Percentiles rank a stretch among this genome's conserved stretches.
Evolutionary conservation across 106 monocot genomes (phyloP).

Genomic region (Allium sativum): DNA sequence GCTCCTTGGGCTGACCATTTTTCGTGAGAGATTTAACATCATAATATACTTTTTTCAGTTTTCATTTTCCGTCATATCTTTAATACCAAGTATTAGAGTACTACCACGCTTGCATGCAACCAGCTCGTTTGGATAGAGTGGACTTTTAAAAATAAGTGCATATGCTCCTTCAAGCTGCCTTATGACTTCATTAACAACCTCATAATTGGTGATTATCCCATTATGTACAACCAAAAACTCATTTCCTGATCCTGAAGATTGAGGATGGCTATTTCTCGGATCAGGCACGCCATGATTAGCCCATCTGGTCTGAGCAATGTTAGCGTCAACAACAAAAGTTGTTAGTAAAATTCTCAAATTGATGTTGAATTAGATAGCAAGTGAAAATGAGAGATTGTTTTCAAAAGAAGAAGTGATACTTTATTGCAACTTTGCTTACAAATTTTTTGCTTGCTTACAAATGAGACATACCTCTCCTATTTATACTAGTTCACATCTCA

Average conservation of each 20-base stretch:
- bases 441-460: too few relatives aligned
- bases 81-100: conserved; percentile 78
- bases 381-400: too few relatives aligned
- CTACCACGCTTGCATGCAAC: conserved; percentile 94
- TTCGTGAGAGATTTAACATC: conserved; percentile 78
- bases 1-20: conserved; percentile 80
- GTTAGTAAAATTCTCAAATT: too few relatives aligned
- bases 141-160: conserved; percentile 94
- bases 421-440: too few relatives aligned
- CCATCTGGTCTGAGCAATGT: conserved; percentile 96
- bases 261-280: conserved; percentile 94
- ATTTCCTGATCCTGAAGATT: conserved; percentile 64
- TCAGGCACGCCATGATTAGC: conserved; percentile 96
- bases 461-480: too few relatives aligned
- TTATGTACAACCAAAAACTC: conserved; percentile 98
- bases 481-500: too few relatives aligned
- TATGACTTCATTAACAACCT: conserved; percentile 93
- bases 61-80: conserved; percentile 49
- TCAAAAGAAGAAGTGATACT: too few relatives aligned
- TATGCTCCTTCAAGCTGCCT: conserved; percentile 99
- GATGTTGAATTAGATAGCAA: too few relatives aligned
- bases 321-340: conserved; percentile 79
- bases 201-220: conserved; percentile 98
- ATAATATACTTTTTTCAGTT: conserved; percentile 41
- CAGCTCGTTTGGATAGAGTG: conserved; percentile 95